Base-by-base conservation (phyloP, 352 stramenopile genomes). In the Phytophthora constricta region DNA sequence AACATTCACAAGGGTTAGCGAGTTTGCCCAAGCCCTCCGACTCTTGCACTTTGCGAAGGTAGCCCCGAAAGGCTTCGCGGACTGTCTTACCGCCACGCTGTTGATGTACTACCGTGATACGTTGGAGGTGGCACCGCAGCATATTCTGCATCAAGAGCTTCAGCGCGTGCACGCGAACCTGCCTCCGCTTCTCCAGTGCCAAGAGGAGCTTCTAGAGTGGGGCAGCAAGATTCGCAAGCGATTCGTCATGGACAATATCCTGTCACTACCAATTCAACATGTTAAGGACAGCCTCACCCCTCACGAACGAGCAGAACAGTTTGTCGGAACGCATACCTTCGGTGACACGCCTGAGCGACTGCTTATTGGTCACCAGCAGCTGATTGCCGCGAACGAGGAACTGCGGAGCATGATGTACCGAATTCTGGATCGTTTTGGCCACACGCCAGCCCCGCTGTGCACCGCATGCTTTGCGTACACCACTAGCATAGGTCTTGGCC, bases 91-190 rank as follows among this genome's bases (percentile, higher is more conserved):
- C 3, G 28, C 42, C 1, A 63, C 33, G 1, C 5, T 68, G 10
- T 20, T 68, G 4, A 68, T 68, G 33, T 62, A 68, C 14, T 49
- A 56, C 8, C 20, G 34, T 0, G 60, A 65, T 25, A 53, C 58
- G 1, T 10, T 62, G 4, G 26, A 62, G 5, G 13, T 39, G n/a
- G 10, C 28, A 9, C 55, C 55, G 5, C 28, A 48, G 4, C 55
- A 62, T 39, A 54, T 37, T 20, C 20, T 62, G 2, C 55, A 55
- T 31, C 19, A 46, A 17, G 42, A 27, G n/a, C 14, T 37, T 3
- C 42, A 48, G n/a, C 41, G 45, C 13, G 31, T 62, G 19, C 39
- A 52, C 41, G 16, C 27, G 2, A 48, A 8, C 16, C 26, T 54
- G 26, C 43, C 42, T 17, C 23, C 13, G 28, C 20, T 48, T 9